Evolutionary conservation across 805 yeast genomes (phyloP), one percentile per base, ranked within the genome.

Genomic region (Cyberlindnera euphorbiae): DNA sequence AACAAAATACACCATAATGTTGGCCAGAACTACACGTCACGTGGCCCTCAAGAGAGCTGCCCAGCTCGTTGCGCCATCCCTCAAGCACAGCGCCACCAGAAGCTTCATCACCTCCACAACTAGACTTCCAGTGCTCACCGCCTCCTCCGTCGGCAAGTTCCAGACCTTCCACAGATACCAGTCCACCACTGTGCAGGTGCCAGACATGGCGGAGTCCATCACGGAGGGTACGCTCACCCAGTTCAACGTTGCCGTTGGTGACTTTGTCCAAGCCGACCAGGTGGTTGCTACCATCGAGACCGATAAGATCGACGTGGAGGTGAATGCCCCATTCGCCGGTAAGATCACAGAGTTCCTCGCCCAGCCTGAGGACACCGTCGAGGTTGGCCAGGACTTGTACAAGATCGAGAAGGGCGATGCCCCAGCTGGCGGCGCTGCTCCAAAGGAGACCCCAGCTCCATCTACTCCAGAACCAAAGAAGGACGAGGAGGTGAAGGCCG

Each of bases 141-240:
- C 32, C 33, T 12, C 33, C 26, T 17, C 26, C 11, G 24, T 26
- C 28, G 15, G 33, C 22, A 14, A 9, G 12, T 6, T 28, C 28
- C 30, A 19, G 17, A 11, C 33, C 6, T 39, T 39, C 15, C 36
- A 29, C 25, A 62, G 69, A 47, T 57, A 46, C 45, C 59, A 63
- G 41, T 60, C 70, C 26, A 69, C 67, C 44, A 62, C 58, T 32
- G 95, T 90, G 35, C 85, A 88, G 63, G 97, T 93, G 16, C 98
- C 98, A 32, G 94, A 86, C 47, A 88, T 93, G 97, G 97, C 98
- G 29, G 98, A 93, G 67, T 89, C 97, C 33, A 82, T 93, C 58
- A 86, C 96, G 28, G 98, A 93, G 64, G 98, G 98, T 60, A 86
- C 97, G 33, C 73, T 93, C 49, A 70, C 85, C 44, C 75, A 73